phyloP scores from a whole-genome alignment of 371 early-diverging fungal species.

The Gilbertella persicaria region DNA sequence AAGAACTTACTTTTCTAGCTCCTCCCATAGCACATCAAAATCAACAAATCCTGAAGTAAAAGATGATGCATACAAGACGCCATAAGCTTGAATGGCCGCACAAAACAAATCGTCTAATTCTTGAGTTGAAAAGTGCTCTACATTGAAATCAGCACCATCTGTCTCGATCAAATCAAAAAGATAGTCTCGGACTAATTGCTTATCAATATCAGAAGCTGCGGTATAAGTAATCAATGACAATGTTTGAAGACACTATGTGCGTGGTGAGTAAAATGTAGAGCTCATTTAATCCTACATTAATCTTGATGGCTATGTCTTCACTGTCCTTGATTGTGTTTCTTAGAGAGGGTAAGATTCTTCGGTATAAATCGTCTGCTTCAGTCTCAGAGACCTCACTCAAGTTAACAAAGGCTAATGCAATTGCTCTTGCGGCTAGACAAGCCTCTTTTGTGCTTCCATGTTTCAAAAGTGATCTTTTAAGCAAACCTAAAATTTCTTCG shows the following conservation, averaged over 20 bases:
- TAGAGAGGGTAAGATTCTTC: constrained; percentile 50
- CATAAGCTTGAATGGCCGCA: constrained; percentile 53
- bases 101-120: constrained; percentile 33
- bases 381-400: constrained; percentile 54
- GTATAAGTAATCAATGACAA: constrained; percentile 66
- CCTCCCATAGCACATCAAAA: constrained; percentile 45
- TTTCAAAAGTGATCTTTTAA: constrained; percentile 59
- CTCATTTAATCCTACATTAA: constrained; percentile 29
- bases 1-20: constrained; percentile 57
- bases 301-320: constrained; percentile 45
- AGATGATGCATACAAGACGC: constrained; percentile 51
- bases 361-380: constrained; percentile 62
- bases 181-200: constrained; percentile 37
- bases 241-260: constrained; percentile 39
- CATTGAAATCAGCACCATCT: constrained; percentile 39
- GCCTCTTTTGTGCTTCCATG: constrained; percentile 58
- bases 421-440: constrained; percentile 61
- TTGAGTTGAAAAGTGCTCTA: constrained; percentile 28
- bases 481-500: constrained; percentile 51
- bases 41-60: constrained; percentile 46
- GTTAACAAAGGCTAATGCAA: constrained; percentile 68
- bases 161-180: constrained; percentile 47
- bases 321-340: constrained; percentile 51
- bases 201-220: constrained; percentile 62
- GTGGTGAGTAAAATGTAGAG: not conserved